Conservation (phyloP, 2,329 filamentous ascomycete species). For the Teratosphaeria pseudoeucalypti region DNA sequence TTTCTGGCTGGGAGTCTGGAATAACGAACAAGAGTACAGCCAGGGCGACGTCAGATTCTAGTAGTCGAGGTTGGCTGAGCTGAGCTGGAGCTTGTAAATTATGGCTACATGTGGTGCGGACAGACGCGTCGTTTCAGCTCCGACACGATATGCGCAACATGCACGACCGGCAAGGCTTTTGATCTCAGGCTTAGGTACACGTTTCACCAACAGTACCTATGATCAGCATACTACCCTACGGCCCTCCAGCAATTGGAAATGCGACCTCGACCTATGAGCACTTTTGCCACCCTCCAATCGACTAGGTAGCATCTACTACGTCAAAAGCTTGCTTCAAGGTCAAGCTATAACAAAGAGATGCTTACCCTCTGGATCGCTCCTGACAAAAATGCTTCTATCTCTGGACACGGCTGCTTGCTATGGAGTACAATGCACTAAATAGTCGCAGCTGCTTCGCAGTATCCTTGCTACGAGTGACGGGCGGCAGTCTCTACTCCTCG, state of each 20-base stretch:
- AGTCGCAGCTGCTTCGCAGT: too few relatives aligned
- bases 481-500: slow-evolving; percentile 1
- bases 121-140: not conserved
- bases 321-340: too few relatives aligned
- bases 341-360: too few relatives aligned
- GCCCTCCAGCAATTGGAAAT: too few relatives aligned
- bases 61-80: not conserved
- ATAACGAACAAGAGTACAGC: not conserved
- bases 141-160: too few relatives aligned
- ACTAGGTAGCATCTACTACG: too few relatives aligned
- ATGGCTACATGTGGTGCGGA: not conserved
- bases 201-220: too few relatives aligned
- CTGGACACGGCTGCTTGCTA: not conserved
- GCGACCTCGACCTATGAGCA: too few relatives aligned
- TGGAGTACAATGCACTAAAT: not conserved
- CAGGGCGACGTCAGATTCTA: not conserved
- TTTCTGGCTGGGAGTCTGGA: not conserved
- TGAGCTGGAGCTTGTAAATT: not conserved
- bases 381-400: not conserved
- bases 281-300: too few relatives aligned
- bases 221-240: too few relatives aligned
- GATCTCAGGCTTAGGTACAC: too few relatives aligned
- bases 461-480: not conserved
- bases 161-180: too few relatives aligned
- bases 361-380: not conserved